phyloP scores from a whole-genome alignment of 2,329 filamentous ascomycete genomes.

The Ophiostoma ips region DNA sequence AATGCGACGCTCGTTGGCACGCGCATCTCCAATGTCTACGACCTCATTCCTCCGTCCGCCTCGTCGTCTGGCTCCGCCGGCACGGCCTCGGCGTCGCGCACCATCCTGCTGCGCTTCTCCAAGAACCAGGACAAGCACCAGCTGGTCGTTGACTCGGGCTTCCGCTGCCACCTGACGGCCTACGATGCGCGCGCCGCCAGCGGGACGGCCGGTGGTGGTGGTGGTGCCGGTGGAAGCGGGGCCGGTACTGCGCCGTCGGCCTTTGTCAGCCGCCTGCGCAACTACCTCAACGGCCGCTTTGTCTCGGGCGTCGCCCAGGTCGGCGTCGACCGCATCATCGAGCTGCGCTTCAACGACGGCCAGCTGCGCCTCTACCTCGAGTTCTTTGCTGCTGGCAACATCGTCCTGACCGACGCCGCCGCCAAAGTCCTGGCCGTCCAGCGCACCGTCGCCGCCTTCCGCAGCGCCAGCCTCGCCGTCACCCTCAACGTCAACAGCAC shows the following conservation, averaged over 20 bases:
- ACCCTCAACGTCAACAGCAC: slow-evolving; percentile 13
- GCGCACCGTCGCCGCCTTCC: slow-evolving; percentile 27
- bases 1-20: slow-evolving; percentile 60
- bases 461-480: slow-evolving; percentile 13
- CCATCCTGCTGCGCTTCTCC: slow-evolving; percentile 91
- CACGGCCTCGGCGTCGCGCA: slow-evolving; percentile 43
- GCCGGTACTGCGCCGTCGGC: slow-evolving; percentile 48
- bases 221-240: not conserved
- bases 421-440: slow-evolving; percentile 70
- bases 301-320: slow-evolving; percentile 73
- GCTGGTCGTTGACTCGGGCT: slow-evolving; percentile 84
- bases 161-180: slow-evolving; percentile 85
- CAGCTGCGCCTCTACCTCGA: slow-evolving; percentile 78
- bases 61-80: slow-evolving; percentile 4
- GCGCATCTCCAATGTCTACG: slow-evolving; percentile 86
- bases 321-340: slow-evolving; percentile 84
- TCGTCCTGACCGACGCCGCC: slow-evolving; percentile 78
- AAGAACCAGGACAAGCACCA: slow-evolving; percentile 83
- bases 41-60: slow-evolving; percentile 36
- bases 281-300: slow-evolving; percentile 73
- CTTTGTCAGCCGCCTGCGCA: slow-evolving; percentile 76
- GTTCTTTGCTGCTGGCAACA: slow-evolving; percentile 90
- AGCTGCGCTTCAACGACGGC: slow-evolving; percentile 86
- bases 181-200: slow-evolving; percentile 65
- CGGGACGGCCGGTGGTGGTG: not conserved